A percentile compares a stretch with the other conserved stretches of the same genome.
Conservation (phyloP, 106 monocot species). For the Alisma plantagoaquatica region DNA sequence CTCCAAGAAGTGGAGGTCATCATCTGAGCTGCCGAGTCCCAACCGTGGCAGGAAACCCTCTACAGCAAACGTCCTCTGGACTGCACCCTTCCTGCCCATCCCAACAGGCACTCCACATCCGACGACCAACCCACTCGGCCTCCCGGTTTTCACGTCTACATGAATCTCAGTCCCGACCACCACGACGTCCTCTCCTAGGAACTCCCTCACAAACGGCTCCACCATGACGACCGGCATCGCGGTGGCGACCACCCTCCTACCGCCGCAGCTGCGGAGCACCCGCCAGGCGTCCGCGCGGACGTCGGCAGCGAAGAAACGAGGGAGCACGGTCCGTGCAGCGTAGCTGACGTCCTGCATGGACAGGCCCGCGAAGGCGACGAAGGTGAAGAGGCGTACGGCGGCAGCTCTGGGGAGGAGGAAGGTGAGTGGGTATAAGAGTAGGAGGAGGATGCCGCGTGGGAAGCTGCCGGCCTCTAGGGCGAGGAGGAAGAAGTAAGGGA, state of each 20-base stretch:
- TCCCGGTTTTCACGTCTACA: conserved; percentile 32
- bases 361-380: conserved; percentile 37
- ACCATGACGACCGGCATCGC: conserved; percentile 80
- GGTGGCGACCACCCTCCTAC: conserved; percentile 62
- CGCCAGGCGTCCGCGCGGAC: conserved; percentile 55
- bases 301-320: conserved; percentile 61
- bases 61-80: conserved; percentile 28
- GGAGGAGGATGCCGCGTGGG: conserved; percentile 47
- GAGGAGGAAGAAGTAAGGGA: conserved; percentile 86
- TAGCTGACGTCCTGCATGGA: conserved; percentile 41
- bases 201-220: conserved; percentile 58
- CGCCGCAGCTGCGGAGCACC: conserved; percentile 36
- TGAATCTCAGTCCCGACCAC: conserved; percentile 70
- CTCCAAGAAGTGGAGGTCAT: conserved; percentile 76
- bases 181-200: conserved; percentile 49
- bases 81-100: conserved; percentile 34
- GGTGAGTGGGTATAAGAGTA: conserved; percentile 39
- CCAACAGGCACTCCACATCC: conserved; percentile 56
- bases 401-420: conserved; percentile 45
- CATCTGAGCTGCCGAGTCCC: conserved; percentile 61
- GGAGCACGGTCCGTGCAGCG: conserved; percentile 51
- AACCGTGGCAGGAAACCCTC: conserved; percentile 44
- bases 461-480: conserved; percentile 62
- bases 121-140: conserved; percentile 31
- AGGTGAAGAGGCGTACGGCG: conserved; percentile 59